Base-by-base conservation (phyloP, 805 yeast species). In the Kuraishia borneana region DNA sequence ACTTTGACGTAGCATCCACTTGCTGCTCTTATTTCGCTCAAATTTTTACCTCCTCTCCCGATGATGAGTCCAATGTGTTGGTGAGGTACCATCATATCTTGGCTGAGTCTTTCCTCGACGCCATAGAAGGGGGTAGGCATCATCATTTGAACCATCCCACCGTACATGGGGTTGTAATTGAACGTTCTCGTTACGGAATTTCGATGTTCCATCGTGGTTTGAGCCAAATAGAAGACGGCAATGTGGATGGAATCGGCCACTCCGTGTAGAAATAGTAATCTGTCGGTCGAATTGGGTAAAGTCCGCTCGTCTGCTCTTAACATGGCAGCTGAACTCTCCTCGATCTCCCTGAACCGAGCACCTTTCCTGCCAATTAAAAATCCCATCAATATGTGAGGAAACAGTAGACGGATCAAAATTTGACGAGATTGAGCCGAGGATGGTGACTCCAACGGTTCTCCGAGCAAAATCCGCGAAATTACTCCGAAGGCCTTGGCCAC, bases 181-280 rank as follows among this genome's bases (percentile, higher is more conserved):
- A 72, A 58, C 29, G 68, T 61, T 45, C 76, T 76, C n/a, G 67
- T 57, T 45, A 70, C 68, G 42, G 71, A 67, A 40, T 68, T 74
- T 39, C 70, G 68, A 47, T 76, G 78, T 42, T 75, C 79, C 34
- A 75, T 50, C 36, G 78, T 64, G 3, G 82, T 78, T 51, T 76
- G 81, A 1, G 82, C 76, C 36, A 82, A 66, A 50, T 78, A 80
- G 54, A 78, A 83, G 0, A 76, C 63, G 7, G 95, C 95, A 44
- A 83, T 82, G 49, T 83, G 94, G 28, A 85, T 71, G 2, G 95
- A 87, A 57, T 84, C 94, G 1, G 87, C 85, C 10, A 82, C 89
- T 5, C 95, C 95, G 4, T 68, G 61, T 6, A 84, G 68, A 18
- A 75, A 65, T 32, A 85, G 59, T 16, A 81, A 63, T 38, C 94